These are phyloP conservation scores for Pythium brachiatum DNA, from an alignment of 352 stramenopile species.

Conservation along the genomic window DNA sequence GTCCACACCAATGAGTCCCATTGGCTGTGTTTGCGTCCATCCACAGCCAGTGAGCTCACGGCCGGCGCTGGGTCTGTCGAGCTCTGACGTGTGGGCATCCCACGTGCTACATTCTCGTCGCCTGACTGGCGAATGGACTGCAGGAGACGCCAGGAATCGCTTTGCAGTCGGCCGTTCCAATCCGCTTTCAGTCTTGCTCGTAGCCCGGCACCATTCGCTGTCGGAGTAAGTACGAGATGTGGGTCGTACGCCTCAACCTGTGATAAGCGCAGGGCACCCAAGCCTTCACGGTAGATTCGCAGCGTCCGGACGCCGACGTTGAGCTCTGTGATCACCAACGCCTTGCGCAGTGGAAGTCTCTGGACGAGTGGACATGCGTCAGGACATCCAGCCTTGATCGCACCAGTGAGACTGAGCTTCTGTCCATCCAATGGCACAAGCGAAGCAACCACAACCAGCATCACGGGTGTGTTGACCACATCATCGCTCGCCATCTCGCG, in stretches of 20 bases:
- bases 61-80: constrained; percentile 40
- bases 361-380: constrained; percentile 34
- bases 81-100: constrained; percentile 65
- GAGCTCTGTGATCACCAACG: constrained; percentile 47
- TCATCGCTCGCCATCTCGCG: constrained; percentile 22
- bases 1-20: constrained; percentile 46
- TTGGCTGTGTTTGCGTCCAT: constrained; percentile 30
- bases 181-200: constrained; percentile 46
- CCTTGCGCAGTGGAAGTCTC: constrained; percentile 30
- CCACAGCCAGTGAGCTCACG: constrained; percentile 45
- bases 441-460: constrained; percentile 39
- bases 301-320: constrained; percentile 42
- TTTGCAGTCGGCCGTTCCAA: constrained; percentile 34
- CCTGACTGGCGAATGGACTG: constrained; percentile 51
- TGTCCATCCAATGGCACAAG: constrained; percentile 19
- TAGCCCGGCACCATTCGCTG: constrained; percentile 38
- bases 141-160: constrained; percentile 51
- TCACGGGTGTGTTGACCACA: neutral
- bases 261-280: constrained; percentile 31
- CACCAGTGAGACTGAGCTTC: neutral
- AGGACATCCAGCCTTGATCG: constrained; percentile 33
- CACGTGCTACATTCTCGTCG: constrained; percentile 55
- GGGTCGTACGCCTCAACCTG: constrained; percentile 59
- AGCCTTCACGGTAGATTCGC: constrained; percentile 50
- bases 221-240: constrained; percentile 44